Evolutionary conservation across 2,329 filamentous ascomycete genomes (phyloP).

Genomic region (Elsinoe necatrix): DNA sequence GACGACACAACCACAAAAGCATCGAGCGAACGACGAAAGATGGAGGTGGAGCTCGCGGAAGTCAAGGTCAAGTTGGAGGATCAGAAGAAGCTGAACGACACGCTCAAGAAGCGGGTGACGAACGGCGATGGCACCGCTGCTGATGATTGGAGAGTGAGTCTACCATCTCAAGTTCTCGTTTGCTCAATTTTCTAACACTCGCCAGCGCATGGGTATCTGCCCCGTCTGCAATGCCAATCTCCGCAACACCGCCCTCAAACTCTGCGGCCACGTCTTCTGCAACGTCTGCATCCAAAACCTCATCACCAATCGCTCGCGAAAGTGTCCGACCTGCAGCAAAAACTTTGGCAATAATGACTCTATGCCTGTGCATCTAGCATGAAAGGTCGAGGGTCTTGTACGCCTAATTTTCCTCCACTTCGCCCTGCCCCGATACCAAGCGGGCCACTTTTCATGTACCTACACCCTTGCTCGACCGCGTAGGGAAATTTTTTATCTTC

Average conservation of each 20-base stretch:
- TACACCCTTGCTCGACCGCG: not conserved
- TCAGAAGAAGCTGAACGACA: constrained; percentile 72
- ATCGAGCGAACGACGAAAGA: constrained; percentile 50
- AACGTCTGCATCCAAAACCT: constrained; percentile 82
- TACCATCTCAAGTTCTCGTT: not conserved
- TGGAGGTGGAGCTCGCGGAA: constrained; percentile 67
- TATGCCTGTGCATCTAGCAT: constrained; percentile 48
- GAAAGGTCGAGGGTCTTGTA: constrained; percentile 1
- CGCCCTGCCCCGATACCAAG: not conserved
- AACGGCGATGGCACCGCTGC: constrained; percentile 64
- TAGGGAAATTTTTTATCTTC: not conserved
- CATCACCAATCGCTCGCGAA: constrained; percentile 79
- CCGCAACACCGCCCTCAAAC: constrained; percentile 89
- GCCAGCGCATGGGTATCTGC: constrained; percentile 69
- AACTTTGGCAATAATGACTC: constrained; percentile 86
- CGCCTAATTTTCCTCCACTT: not conserved
- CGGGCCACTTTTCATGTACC: not conserved
- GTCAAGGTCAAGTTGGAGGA: constrained; percentile 69
- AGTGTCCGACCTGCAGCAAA: constrained; percentile 89
- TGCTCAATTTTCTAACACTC: not conserved
- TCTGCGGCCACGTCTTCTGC: constrained; percentile 93
- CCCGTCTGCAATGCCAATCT: constrained; percentile 87
- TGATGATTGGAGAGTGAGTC: constrained; percentile 74
- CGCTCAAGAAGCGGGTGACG: constrained; percentile 74
- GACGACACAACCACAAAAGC: constrained; percentile 62